A percentile compares a stretch with the other conserved stretches of the same genome.
Evolutionary conservation across 2,329 filamentous ascomycete species (phyloP).

Genomic region (Cladophialophora bantiana): DNA sequence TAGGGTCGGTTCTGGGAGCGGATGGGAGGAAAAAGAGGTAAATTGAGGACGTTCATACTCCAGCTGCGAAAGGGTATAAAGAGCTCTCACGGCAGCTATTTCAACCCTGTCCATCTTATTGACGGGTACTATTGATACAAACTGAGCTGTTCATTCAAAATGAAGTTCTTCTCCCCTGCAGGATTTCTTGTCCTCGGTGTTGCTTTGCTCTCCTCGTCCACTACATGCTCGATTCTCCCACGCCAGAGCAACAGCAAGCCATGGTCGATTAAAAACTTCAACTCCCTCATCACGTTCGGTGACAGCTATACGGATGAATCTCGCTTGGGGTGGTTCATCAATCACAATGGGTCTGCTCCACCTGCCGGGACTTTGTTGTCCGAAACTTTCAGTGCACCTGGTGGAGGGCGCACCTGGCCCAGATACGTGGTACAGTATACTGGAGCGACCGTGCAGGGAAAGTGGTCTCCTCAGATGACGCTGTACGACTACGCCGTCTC

Average conservation of each 20-base stretch:
- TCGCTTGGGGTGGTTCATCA: constrained; percentile 68
- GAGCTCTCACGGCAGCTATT: not conserved
- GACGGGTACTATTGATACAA: not conserved
- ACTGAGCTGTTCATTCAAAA: not conserved
- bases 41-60: not conserved
- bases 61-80: not conserved
- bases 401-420: constrained; percentile 73
- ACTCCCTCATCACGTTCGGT: constrained; percentile 72
- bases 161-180: not conserved
- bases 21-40: not conserved
- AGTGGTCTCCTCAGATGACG: constrained; percentile 38
- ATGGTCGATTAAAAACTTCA: constrained; percentile 56
- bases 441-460: constrained; percentile 59
- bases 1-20: not conserved
- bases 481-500: constrained; percentile 73
- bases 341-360: constrained; percentile 65
- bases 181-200: not conserved
- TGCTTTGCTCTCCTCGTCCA: constrained; percentile 5
- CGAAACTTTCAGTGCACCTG: constrained; percentile 59
- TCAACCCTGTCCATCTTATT: not conserved
- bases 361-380: constrained; percentile 65
- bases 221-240: constrained; percentile 10
- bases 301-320: constrained; percentile 80
- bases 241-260: constrained; percentile 25
- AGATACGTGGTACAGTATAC: constrained; percentile 69